phyloP scores from a whole-genome alignment of 1,284 basidiomycete species.

The Ganoderma sinense region DNA sequence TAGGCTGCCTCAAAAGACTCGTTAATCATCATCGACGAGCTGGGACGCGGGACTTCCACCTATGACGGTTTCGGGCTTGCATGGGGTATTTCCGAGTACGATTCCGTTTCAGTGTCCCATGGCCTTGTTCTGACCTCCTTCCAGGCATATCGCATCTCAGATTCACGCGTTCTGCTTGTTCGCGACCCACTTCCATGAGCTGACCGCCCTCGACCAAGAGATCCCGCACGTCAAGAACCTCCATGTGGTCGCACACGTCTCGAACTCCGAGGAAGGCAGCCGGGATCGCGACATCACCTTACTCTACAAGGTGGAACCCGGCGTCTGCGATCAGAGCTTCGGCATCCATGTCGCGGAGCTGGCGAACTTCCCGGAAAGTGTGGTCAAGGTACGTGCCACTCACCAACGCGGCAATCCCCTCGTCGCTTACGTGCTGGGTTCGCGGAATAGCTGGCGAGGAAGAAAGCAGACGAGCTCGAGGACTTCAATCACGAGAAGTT shows the following conservation, averaged over 20 bases:
- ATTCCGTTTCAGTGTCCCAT: conserved; percentile 19
- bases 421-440: background rate
- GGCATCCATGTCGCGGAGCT: conserved; percentile 98
- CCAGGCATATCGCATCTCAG: conserved; percentile 89
- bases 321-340: conserved; percentile 95
- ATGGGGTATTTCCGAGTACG: conserved; percentile 98
- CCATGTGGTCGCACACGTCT: conserved; percentile 95
- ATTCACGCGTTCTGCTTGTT: conserved; percentile 96
- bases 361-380: conserved; percentile 95
- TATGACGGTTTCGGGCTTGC: conserved; percentile 99
- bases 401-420: background rate
- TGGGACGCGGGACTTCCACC: conserved; percentile 97
- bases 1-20: conserved; percentile 93
- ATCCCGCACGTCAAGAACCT: conserved; percentile 91
- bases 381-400: conserved; percentile 73
- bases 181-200: conserved; percentile 98
- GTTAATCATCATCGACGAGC: conserved; percentile 97
- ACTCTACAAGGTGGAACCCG: conserved; percentile 95
- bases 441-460: conserved; percentile 79
- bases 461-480: conserved; percentile 96
- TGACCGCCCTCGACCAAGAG: conserved; percentile 91
- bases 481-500: conserved; percentile 72
- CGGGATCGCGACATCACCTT: conserved; percentile 91
- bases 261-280: conserved; percentile 58
- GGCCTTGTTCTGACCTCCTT: background rate